phyloP scores from a whole-genome alignment of 768 basidiomycete genomes.

The Rhodotorula kratochvilovae region DNA sequence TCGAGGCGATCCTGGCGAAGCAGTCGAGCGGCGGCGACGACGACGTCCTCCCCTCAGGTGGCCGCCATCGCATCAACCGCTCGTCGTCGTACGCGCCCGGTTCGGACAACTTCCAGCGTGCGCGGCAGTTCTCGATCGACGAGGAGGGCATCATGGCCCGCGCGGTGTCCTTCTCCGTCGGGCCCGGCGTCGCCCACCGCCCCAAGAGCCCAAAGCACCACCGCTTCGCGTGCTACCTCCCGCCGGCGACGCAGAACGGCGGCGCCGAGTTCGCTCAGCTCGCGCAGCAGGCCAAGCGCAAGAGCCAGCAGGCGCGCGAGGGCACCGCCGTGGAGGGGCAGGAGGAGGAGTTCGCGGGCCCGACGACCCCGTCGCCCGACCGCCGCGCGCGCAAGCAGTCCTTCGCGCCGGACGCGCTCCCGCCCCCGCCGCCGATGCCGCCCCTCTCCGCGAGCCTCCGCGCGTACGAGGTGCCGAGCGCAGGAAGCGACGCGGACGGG shows the following conservation, averaged over 20 bases:
- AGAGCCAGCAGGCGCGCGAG: background rate
- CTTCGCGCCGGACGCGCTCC: background rate
- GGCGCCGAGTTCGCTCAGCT: background rate
- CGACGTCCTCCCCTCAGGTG: background rate
- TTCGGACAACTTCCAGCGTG: background rate
- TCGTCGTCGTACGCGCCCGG: slow-evolving; percentile 13
- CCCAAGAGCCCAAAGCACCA: slow-evolving; percentile 13
- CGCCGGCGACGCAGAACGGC: background rate
- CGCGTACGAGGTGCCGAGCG: too few relatives aligned
- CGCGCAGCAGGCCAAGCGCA: background rate
- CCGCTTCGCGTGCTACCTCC: slow-evolving; percentile 11
- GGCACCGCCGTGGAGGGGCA: background rate
- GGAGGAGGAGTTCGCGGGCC: background rate
- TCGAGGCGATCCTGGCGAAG: slow-evolving; percentile 12
- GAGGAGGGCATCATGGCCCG: slow-evolving; percentile 13
- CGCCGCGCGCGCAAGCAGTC: slow-evolving; percentile 1
- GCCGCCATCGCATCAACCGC: background rate
- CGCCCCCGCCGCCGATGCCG: background rate
- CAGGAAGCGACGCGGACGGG: too few relatives aligned
- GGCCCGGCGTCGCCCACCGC: background rate
- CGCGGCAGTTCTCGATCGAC: slow-evolving; percentile 33
- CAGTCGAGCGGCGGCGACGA: background rate
- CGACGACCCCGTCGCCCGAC: background rate
- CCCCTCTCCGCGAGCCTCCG: too few relatives aligned
- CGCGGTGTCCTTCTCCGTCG: slow-evolving; percentile 7